phyloP scores from a whole-genome alignment of 2,329 filamentous ascomycete species.

The Hymenoscyphus repandus region DNA sequence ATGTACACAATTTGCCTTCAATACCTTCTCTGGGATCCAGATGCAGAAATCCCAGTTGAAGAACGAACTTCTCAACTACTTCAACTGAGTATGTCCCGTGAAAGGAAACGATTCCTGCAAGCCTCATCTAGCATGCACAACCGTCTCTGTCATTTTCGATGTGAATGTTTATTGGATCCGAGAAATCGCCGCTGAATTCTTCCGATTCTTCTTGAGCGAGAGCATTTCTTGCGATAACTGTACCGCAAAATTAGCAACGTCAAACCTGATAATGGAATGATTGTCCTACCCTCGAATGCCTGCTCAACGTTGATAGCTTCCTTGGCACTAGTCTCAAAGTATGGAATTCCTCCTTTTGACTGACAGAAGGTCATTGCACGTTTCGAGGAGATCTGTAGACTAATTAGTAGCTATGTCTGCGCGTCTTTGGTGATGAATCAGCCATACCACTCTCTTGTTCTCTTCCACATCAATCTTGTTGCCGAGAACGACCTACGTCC shows the following conservation, averaged over 20 bases:
- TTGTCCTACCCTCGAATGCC: slow-evolving; percentile 55
- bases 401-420: slow-evolving; percentile 18
- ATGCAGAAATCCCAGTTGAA: not conserved
- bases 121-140: slow-evolving; percentile 72
- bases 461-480: slow-evolving; percentile 99
- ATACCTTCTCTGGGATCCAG: not conserved
- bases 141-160: slow-evolving; percentile 90
- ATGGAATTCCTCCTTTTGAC: slow-evolving; percentile 94
- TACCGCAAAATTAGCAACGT: slow-evolving; percentile 5
- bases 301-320: slow-evolving; percentile 98
- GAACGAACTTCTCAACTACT: slow-evolving; percentile 3
- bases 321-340: slow-evolving; percentile 99
- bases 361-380: slow-evolving; percentile 96
- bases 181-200: slow-evolving; percentile 95
- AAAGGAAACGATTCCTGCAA: slow-evolving; percentile 6
- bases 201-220: slow-evolving; percentile 95
- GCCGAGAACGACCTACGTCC: slow-evolving; percentile 74
- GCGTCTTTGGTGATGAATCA: not conserved
- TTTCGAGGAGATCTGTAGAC: slow-evolving; percentile 77
- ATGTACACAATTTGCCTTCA: slow-evolving; percentile 24
- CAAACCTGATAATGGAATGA: not conserved
- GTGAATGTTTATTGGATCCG: slow-evolving; percentile 97
- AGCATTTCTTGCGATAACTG: slow-evolving; percentile 93
- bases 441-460: slow-evolving; percentile 80
- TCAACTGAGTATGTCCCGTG: slow-evolving; percentile 9